Percentiles rank a stretch among this genome's conserved stretches.
Conservation (phyloP, 139 green algal genomes). For the Bryopsis sp. region DNA sequence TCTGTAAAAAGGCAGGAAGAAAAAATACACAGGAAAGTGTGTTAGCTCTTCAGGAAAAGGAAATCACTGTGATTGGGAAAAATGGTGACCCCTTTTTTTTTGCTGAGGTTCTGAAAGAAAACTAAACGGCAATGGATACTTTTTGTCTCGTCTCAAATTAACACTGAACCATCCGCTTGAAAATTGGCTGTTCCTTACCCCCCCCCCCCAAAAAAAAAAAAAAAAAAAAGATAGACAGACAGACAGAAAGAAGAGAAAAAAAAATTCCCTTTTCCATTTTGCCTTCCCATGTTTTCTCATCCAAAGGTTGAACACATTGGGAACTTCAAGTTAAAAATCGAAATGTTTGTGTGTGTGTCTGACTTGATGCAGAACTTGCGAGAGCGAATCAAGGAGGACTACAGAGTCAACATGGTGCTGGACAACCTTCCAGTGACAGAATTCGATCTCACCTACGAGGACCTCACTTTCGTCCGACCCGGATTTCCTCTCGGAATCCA, state of each 20-base stretch:
- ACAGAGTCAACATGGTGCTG: slow-evolving; percentile 86
- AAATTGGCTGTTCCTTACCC: too few species aligned
- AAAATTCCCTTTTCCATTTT: not conserved
- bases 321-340: not conserved
- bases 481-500: slow-evolving; percentile 81
- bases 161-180: too few species aligned
- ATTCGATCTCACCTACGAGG: slow-evolving; percentile 65
- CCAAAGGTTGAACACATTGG: not conserved
- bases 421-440: slow-evolving; percentile 94
- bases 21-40: too few species aligned
- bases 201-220: too few species aligned
- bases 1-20: too few species aligned
- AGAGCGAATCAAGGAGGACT: slow-evolving; percentile 70
- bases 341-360: not conserved
- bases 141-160: too few species aligned
- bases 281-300: not conserved
- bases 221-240: too few species aligned
- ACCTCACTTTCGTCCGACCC: slow-evolving; percentile 39
- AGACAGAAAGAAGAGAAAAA: not conserved
- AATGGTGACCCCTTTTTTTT: too few species aligned
- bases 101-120: too few species aligned
- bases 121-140: too few species aligned
- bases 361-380: slow-evolving; percentile 34
- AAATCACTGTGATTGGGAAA: too few species aligned
- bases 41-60: too few species aligned